Evolutionary conservation across 495 filamentous ascomycete genomes (phyloP), one percentile per base, ranked within the genome.

Genomic region (Podospora australis): DNA sequence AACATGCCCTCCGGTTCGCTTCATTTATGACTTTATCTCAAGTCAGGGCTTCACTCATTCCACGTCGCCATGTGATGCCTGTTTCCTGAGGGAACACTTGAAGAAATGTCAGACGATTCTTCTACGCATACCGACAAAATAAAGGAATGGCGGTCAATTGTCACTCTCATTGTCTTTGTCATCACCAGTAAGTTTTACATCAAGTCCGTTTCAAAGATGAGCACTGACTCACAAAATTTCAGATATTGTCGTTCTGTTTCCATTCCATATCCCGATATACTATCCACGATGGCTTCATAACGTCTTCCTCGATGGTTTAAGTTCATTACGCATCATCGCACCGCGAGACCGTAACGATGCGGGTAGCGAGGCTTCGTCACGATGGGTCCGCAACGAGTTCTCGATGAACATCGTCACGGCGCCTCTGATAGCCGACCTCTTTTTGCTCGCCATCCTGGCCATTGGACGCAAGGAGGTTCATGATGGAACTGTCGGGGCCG

Each of bases 341-440:
- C 71, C 66, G 4, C 66, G 71, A 54, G 59, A 19, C 39, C 45
- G 26, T 50, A 42, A 4, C 23, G 53, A 49, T 39, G 44, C 13
- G 44, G 43, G 22, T 32, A 46, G 16, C 43, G 46, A 35, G 54
- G 55, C 41, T 51, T 44, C 36, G 39, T 52, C 45, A 52, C 43
- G 44, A 56, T 57, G 54, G 16, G 35, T 35, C 8, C 59, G 66
- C 51, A 48, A 80, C 19, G 46, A 57, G 4, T 73, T 84, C 23
- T 78, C 80, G n/a, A 65, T 85, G 62, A 82, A 84, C 56, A 82
- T 83, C 46, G 66, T 84, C 3, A 85, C 82, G 0, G 79, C 77
- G 0, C 82, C 82, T 0, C 60, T 85, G 20, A 76, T 82, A 49
- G 80, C 76, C 11, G 80, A 83, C 50, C 73, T 85, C 26, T 83